These are phyloP conservation scores for Viola pubescens DNA, from an alignment of 441 rosid genomes.

Conservation along the genomic window DNA sequence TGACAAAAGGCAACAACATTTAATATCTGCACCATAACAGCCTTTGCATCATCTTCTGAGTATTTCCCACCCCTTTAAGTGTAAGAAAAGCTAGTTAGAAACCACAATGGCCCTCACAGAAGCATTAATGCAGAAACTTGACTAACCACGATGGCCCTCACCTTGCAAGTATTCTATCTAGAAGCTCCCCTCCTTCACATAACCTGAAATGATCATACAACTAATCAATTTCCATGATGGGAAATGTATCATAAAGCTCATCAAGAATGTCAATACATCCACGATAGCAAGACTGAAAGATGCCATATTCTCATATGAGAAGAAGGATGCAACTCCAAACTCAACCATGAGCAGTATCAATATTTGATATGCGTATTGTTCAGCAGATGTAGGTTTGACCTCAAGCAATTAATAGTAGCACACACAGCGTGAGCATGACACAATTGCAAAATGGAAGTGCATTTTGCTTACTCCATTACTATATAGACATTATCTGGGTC, in stretches of 20 bases:
- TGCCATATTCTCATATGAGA: neutral
- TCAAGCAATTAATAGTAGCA: neutral
- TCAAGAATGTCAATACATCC: neutral
- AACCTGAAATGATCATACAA: slow-evolving; percentile 45
- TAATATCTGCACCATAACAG: slow-evolving; percentile 78
- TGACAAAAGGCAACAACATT: slow-evolving; percentile 83
- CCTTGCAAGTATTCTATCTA: slow-evolving; percentile 94
- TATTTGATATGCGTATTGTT: neutral
- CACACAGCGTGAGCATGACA: slow-evolving; percentile 10
- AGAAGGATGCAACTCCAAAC: too few relatives aligned
- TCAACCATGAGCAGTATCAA: neutral
- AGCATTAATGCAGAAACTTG: neutral
- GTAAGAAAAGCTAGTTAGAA: slow-evolving; percentile 24
- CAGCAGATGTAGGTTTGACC: slow-evolving; percentile 1
- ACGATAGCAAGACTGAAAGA: neutral
- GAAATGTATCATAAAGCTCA: slow-evolving; percentile 9
- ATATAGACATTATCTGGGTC: slow-evolving; percentile 77
- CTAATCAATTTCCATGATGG: slow-evolving; percentile 3
- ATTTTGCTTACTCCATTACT: slow-evolving; percentile 86
- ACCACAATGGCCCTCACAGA: slow-evolving; percentile 1
- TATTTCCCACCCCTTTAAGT: slow-evolving; percentile 82
- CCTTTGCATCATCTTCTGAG: slow-evolving; percentile 88
- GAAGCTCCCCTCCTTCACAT: slow-evolving; percentile 98
- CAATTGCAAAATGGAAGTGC: neutral
- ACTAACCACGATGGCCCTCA: too few relatives aligned